A percentile compares a stretch with the other conserved stretches of the same genome.
Conservation (phyloP, 495 filamentous ascomycete species). For the Podospora sp. region DNA sequence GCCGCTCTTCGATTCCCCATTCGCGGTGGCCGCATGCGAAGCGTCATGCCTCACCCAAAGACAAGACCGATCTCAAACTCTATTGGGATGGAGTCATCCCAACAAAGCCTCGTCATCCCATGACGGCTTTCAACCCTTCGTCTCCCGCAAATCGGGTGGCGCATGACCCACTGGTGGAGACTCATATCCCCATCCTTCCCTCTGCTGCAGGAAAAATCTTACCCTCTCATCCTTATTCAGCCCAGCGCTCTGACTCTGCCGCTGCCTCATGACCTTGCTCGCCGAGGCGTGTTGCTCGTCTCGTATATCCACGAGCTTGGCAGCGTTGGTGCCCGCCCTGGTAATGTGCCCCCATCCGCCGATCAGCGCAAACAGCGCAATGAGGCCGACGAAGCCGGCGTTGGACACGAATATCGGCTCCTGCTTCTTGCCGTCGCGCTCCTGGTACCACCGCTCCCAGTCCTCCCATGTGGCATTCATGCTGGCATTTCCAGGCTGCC, state of each 20-base stretch:
- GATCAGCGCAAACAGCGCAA: slow-evolving; percentile 66
- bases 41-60: no score
- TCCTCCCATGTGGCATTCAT: slow-evolving; percentile 97
- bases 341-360: slow-evolving; percentile 69
- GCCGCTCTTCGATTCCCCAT: no score
- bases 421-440: slow-evolving; percentile 53
- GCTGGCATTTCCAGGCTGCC: slow-evolving; percentile 59
- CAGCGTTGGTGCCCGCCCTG: slow-evolving; percentile 60
- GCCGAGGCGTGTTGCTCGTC: slow-evolving; percentile 65
- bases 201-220: slow-evolving; percentile 69
- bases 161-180: slow-evolving; percentile 14
- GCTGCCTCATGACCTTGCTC: slow-evolving; percentile 59
- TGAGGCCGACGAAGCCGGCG: slow-evolving; percentile 67
- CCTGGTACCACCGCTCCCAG: slow-evolving; percentile 86
- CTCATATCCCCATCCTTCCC: slow-evolving; percentile 52
- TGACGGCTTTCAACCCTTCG: not conserved
- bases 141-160: not conserved
- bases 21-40: no score
- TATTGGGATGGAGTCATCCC: no score
- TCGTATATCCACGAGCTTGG: slow-evolving; percentile 60
- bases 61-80: no score
- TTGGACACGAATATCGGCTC: slow-evolving; percentile 73
- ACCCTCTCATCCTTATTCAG: slow-evolving; percentile 65
- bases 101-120: not conserved
- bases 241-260: slow-evolving; percentile 53